Percentiles rank a stretch among this genome's conserved stretches.
Conservation (phyloP, 2,329 filamentous ascomycete species). For the Curvularia verruculosa region DNA sequence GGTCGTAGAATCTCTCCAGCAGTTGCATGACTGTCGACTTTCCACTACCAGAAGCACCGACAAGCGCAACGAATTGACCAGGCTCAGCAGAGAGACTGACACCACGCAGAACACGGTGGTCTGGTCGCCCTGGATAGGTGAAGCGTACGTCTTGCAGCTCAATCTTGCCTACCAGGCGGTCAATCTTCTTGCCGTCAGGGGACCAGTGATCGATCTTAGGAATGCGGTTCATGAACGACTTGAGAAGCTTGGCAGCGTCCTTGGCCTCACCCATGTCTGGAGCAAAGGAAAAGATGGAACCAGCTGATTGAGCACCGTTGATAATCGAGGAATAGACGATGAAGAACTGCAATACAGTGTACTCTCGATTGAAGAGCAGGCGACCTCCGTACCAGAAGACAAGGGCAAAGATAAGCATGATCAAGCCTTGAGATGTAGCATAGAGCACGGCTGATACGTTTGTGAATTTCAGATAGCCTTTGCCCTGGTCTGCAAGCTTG, state of each 20-base stretch:
- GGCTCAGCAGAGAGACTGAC: slow-evolving; percentile 75
- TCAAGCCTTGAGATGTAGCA: slow-evolving; percentile 80
- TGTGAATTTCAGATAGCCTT: slow-evolving; percentile 72
- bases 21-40: slow-evolving; percentile 94
- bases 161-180: slow-evolving; percentile 66
- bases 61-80: slow-evolving; percentile 84
- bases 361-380: slow-evolving; percentile 52
- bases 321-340: slow-evolving; percentile 86
- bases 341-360: slow-evolving; percentile 86
- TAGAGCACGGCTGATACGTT: slow-evolving; percentile 79
- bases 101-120: slow-evolving; percentile 89
- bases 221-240: slow-evolving; percentile 80
- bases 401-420: slow-evolving; percentile 52
- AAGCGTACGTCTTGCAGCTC: slow-evolving; percentile 95
- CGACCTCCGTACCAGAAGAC: slow-evolving; percentile 49
- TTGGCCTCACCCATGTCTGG: slow-evolving; percentile 97
- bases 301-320: slow-evolving; percentile 90
- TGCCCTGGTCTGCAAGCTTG: slow-evolving; percentile 72
- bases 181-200: slow-evolving; percentile 56
- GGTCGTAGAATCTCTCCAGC: slow-evolving; percentile 93
- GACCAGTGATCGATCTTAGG: slow-evolving; percentile 68
- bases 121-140: slow-evolving; percentile 87
- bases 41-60: slow-evolving; percentile 92
- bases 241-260: slow-evolving; percentile 79
- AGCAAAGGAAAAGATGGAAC: slow-evolving; percentile 90